phyloP scores from a whole-genome alignment of 2,329 filamentous ascomycete species.

The Botrytis paeoniae region DNA sequence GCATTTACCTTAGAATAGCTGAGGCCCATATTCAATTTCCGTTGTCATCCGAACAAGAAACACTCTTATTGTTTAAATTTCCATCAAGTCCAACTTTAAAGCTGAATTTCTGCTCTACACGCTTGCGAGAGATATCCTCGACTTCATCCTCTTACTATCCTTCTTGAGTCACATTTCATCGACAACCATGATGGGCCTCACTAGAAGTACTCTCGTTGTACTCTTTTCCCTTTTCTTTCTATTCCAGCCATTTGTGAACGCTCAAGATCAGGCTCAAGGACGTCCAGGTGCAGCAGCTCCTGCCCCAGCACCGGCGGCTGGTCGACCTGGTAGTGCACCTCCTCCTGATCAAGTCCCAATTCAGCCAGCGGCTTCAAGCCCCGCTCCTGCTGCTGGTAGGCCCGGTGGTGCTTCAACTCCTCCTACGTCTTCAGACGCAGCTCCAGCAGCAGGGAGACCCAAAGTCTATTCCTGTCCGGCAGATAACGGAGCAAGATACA shows the following conservation, averaged over 20 bases:
- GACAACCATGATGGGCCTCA: constrained; percentile 14
- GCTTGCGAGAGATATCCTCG: constrained; percentile 12
- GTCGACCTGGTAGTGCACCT: background rate
- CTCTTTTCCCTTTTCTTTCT: background rate
- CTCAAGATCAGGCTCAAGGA: constrained; percentile 13
- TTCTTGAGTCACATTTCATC: background rate
- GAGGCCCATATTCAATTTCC: background rate
- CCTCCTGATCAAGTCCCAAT: background rate
- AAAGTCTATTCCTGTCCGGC: constrained; percentile 13
- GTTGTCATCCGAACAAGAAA: background rate
- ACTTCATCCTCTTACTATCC: background rate
- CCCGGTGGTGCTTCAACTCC: background rate
- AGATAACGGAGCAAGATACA: constrained; percentile 4
- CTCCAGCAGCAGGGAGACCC: background rate
- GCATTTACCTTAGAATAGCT: background rate
- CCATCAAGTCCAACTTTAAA: background rate
- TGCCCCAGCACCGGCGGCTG: constrained; percentile 1
- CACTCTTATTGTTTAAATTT: background rate
- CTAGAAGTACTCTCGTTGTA: constrained; percentile 3
- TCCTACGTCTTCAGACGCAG: background rate
- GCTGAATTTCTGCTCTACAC: background rate
- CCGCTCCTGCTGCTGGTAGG: constrained; percentile 6
- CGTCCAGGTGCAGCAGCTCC: background rate
- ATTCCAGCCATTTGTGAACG: background rate
- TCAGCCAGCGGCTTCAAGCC: background rate